These are phyloP conservation scores for Tagetes erecta DNA, from an alignment of 129 eudicot genomes.

Conservation along the genomic window DNA sequence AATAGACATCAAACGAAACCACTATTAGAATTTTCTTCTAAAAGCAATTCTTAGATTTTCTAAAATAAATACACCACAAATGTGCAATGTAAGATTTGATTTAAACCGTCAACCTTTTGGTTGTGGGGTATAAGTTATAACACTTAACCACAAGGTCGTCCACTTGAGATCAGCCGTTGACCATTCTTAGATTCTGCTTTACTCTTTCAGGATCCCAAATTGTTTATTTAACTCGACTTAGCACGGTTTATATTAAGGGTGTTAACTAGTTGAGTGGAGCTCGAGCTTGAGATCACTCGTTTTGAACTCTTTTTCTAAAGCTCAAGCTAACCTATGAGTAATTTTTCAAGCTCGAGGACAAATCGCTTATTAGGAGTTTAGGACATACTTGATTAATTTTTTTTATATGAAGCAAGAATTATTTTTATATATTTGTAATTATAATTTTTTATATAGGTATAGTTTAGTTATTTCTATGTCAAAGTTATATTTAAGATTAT, in stretches of 20 bases:
- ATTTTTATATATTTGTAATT: not conserved
- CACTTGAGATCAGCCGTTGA: too few relatives aligned
- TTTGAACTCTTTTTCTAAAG: not conserved
- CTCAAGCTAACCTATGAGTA: not conserved
- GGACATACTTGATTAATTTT: not conserved
- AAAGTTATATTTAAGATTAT: not conserved
- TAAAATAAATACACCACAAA: too few relatives aligned
- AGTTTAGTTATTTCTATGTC: not conserved
- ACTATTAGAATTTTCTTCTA: not conserved
- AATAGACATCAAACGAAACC: slow-evolving; percentile 30
- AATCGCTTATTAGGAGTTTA: not conserved
- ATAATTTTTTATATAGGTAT: not conserved
- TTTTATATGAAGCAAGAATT: not conserved
- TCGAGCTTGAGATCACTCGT: not conserved
- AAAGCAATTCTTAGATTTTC: too few relatives aligned
- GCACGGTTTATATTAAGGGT: not conserved
- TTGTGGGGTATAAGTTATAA: too few relatives aligned
- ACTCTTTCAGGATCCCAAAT: not conserved
- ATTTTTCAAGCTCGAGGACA: not conserved
- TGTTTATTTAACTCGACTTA: not conserved
- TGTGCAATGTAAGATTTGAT: too few relatives aligned
- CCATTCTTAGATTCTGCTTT: slow-evolving; percentile 5
- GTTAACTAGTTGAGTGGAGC: not conserved
- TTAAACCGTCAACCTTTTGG: too few relatives aligned
- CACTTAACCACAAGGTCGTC: too few relatives aligned